Percentiles rank a stretch among this genome's conserved stretches.
phyloP scores from a whole-genome alignment of 2,329 filamentous ascomycete species.

The Ophiostoma novo-ulmi region DNA sequence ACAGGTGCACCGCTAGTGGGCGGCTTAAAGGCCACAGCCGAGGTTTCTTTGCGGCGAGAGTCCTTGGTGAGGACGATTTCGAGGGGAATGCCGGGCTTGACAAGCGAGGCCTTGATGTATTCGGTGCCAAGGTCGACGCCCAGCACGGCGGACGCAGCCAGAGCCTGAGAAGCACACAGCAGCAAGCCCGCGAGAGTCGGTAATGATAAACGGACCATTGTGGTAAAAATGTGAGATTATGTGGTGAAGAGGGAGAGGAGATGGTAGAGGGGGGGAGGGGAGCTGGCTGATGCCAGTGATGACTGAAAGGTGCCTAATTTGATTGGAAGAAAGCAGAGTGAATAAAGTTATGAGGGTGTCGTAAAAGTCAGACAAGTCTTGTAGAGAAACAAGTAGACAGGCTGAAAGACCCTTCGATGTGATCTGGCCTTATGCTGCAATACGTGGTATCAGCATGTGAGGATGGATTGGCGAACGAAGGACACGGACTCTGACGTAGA shows the following conservation, averaged over 20 bases:
- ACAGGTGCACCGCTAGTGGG: constrained; percentile 56
- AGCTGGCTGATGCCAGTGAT: constrained; percentile 11
- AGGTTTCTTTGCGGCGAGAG: constrained; percentile 89
- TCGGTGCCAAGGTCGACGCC: constrained; percentile 93
- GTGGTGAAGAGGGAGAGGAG: not conserved
- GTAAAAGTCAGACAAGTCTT: not conserved
- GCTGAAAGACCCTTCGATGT: constrained; percentile 12
- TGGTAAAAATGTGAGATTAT: not conserved
- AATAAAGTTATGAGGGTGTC: not conserved
- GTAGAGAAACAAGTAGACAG: not conserved
- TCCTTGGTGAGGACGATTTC: constrained; percentile 98
- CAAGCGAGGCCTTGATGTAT: constrained; percentile 91
- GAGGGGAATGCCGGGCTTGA: constrained; percentile 94
- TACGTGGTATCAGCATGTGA: constrained; percentile 7
- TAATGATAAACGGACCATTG: constrained; percentile 13
- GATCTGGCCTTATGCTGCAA: constrained; percentile 20
- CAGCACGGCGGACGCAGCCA: constrained; percentile 66
- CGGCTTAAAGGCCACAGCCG: constrained; percentile 90
- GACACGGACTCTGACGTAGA: constrained; percentile 18
- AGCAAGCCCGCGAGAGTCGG: constrained; percentile 36
- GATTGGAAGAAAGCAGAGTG: not conserved
- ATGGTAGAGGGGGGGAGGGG: not conserved
- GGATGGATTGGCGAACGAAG: not conserved
- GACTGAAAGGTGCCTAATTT: not conserved
- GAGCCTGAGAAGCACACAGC: constrained; percentile 45